Base-by-base conservation (phyloP, 495 filamentous ascomycete genomes). In the Lasiosphaeria hispida region DNA sequence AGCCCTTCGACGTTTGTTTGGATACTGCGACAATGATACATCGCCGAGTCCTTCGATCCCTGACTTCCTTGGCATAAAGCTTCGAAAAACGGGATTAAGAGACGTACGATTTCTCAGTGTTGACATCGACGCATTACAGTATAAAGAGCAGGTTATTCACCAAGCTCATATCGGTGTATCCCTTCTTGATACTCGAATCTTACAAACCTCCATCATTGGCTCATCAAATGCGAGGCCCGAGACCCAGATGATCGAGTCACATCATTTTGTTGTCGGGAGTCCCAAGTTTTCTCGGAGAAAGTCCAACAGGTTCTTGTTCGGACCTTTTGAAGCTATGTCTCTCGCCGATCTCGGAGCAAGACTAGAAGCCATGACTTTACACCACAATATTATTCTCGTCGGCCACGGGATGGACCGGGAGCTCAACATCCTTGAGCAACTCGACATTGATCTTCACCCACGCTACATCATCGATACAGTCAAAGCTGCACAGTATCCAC, bases 261-360 rank as follows among this genome's bases (percentile, higher is more conserved):
- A 59, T 48, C 64, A 67, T 39, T 67, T 61, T 36, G 58, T 58
- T 33, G 48, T 67, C 42, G 64, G 61, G 3, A 53, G 55, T 42
- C 60, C 64, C 10, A 51, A 36, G 15, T 64, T 61, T 34, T 56
- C 51, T 44, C 48, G 55, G 19, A 57, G 39, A 54, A 55, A 56
- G 38, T 58, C 61, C 11, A 48, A 41, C 30, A 62, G 39, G 9
- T 57, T 57, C 18, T 38, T 61, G 13, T 63, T 62, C 48, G 55
- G 55, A 17, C 43, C 54, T 30, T 60, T 58, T 19, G 47, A 58
- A 53, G 57, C 61, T 43, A 54, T 60, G 23, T 50, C 60, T 40
- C 42, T 61, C 15, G 38, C 14, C 18, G 57, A 56, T 30, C 50
- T 59, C 34, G n/a, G 45, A 10, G 23, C 54, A 41, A 33, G 39